These are phyloP conservation scores for Lecanoromycetidae sp. DNA, from an alignment of 2,329 filamentous ascomycete species.

Conservation along the genomic window DNA sequence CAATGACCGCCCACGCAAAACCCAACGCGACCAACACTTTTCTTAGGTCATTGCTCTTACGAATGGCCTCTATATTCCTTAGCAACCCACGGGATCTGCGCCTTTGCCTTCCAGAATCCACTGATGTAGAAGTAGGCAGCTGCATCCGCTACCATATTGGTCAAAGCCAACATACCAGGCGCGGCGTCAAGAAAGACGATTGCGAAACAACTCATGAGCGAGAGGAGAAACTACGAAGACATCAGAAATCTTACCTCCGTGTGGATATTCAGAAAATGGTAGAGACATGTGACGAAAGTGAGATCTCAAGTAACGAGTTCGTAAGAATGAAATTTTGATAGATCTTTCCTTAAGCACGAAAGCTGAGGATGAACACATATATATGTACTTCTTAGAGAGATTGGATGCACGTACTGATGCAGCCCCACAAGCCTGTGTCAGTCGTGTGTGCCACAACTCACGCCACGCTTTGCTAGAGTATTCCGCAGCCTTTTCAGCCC, in stretches of 20 bases:
- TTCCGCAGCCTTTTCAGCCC: slow-evolving; percentile 33
- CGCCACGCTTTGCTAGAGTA: slow-evolving; percentile 32
- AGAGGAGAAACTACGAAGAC: not conserved
- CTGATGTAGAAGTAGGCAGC: slow-evolving; percentile 1
- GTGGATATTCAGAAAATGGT: not conserved
- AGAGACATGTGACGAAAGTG: not conserved
- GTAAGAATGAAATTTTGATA: not conserved
- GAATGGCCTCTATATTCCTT: slow-evolving; percentile 9
- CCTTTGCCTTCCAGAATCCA: slow-evolving; percentile 8
- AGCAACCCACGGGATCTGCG: slow-evolving; percentile 10
- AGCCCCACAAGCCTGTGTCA: slow-evolving; percentile 32
- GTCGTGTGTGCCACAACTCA: slow-evolving; percentile 34
- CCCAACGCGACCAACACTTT: not conserved
- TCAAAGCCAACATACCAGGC: not conserved
- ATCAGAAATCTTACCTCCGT: not conserved
- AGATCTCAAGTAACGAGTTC: not conserved
- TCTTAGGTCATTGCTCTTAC: slow-evolving; percentile 7
- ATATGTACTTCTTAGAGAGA: too few species aligned
- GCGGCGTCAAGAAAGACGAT: not conserved
- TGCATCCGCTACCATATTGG: not conserved
- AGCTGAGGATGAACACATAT: not conserved
- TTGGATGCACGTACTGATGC: slow-evolving; percentile 25
- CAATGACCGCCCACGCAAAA: not conserved
- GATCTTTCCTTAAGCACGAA: not conserved
- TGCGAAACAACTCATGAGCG: not conserved